Evolutionary conservation across 306 rosid species (phyloP).

Genomic region (Astragalus glycyphyllos): DNA sequence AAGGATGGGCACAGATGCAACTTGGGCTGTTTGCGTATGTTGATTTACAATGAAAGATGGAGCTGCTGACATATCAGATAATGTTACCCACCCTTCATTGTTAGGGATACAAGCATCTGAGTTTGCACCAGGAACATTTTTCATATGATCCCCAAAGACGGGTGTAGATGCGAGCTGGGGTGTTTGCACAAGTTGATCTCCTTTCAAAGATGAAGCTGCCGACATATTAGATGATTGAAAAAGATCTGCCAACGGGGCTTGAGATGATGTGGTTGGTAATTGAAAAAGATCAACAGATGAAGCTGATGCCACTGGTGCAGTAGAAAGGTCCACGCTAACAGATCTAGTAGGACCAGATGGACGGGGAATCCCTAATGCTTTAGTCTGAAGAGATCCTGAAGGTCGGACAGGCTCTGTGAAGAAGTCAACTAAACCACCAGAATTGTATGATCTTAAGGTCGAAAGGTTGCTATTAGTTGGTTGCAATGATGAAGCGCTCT

Average conservation of each 20-base stretch:
- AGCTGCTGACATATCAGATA: conserved; percentile 41
- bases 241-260: conserved; percentile 50
- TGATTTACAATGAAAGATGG: conserved; percentile 46
- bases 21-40: conserved; percentile 46
- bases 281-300: conserved; percentile 62
- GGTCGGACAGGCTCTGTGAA: conserved; percentile 55
- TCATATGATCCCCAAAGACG: too few species aligned
- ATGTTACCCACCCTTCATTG: neutral
- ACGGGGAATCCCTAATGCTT: conserved; percentile 41
- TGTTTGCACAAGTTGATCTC: too few species aligned
- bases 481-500: conserved; percentile 70
- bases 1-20: conserved; percentile 55
- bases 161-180: too few species aligned
- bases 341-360: conserved; percentile 58
- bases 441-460: conserved; percentile 56
- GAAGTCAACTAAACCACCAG: conserved; percentile 57
- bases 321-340: conserved; percentile 56
- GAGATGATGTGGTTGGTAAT: conserved; percentile 51
- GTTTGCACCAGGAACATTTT: too few species aligned
- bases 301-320: conserved; percentile 45
- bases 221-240: conserved; percentile 41
- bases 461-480: conserved; percentile 55
- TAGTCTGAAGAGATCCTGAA: conserved; percentile 49
- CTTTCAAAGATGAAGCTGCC: too few species aligned
- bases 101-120: too few species aligned